Percentiles rank a stretch among this genome's conserved stretches.
Conservation (phyloP, 2,329 filamentous ascomycete species). For the Colletotrichum sp. region DNA sequence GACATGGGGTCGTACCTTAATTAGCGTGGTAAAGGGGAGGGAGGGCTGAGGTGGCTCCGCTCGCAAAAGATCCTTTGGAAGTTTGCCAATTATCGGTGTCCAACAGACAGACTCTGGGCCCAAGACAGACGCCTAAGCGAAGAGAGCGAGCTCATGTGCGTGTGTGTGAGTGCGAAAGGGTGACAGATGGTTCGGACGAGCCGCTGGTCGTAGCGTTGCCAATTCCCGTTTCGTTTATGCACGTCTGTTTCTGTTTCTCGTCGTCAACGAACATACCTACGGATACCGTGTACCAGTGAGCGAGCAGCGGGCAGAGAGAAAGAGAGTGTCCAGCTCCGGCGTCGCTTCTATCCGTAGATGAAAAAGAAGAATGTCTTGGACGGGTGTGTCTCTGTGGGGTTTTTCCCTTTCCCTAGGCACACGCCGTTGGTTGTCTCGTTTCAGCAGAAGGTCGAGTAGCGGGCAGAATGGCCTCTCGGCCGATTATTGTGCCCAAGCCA, state of each 20-base stretch:
- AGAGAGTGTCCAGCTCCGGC: background rate
- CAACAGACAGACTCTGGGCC: background rate
- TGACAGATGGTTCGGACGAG: constrained; percentile 8
- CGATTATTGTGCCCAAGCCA: constrained; percentile 4
- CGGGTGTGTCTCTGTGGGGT: background rate
- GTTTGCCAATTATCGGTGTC: constrained; percentile 10
- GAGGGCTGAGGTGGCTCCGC: constrained; percentile 1
- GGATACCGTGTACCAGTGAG: background rate
- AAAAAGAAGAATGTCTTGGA: background rate
- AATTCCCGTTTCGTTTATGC: background rate
- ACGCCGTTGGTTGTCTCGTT: background rate
- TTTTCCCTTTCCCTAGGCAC: background rate
- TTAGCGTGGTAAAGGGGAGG: constrained; percentile 2
- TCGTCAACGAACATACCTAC: background rate
- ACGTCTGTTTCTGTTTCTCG: background rate
- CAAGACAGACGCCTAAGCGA: background rate
- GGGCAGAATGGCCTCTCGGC: constrained; percentile 6
- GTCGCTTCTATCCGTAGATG: too few species aligned
- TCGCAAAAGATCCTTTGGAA: constrained; percentile 11
- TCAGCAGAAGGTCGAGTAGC: background rate
- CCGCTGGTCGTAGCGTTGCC: background rate
- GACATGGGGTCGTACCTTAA: background rate
- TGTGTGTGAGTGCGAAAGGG: background rate
- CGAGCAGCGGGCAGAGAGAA: too few species aligned
- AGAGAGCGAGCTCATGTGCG: background rate